These are phyloP conservation scores for Aspergillus pseudoglaucus DNA, from an alignment of 2,329 filamentous ascomycete genomes.

Conservation along the genomic window DNA sequence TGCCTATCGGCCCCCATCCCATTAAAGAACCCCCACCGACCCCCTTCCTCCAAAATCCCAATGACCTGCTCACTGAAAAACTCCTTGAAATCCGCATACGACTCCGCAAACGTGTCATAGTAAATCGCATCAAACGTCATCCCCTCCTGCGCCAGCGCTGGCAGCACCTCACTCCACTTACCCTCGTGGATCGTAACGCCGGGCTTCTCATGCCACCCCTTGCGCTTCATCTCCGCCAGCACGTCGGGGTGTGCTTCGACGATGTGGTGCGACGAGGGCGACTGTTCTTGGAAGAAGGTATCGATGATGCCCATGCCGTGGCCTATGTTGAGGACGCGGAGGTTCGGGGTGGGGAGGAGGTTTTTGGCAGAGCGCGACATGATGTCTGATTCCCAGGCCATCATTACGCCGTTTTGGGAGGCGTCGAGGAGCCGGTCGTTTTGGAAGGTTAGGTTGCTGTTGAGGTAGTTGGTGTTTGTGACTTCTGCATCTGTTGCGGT, in stretches of 20 bases:
- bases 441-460: conserved; percentile 59
- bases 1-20: conserved; percentile 84
- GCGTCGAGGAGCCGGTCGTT: conserved; percentile 64
- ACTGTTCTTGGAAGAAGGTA: conserved; percentile 62
- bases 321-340: conserved; percentile 74
- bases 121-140: conserved; percentile 82
- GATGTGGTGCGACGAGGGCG: conserved; percentile 69
- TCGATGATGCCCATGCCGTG: conserved; percentile 91
- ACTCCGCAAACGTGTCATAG: conserved; percentile 96
- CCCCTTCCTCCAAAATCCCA: conserved; percentile 56
- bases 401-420: conserved; percentile 81
- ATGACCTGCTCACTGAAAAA: conserved; percentile 89
- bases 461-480: conserved; percentile 62
- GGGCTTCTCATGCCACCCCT: conserved; percentile 61
- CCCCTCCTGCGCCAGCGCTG: conserved; percentile 59
- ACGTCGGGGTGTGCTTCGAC: conserved; percentile 79
- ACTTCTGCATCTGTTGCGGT: conserved; percentile 35
- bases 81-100: conserved; percentile 73
- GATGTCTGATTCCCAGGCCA: conserved; percentile 84
- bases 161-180: conserved; percentile 75
- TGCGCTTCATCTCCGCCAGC: conserved; percentile 58
- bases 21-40: conserved; percentile 59
- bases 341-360: conserved; percentile 55
- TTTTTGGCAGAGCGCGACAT: conserved; percentile 71
- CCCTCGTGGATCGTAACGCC: conserved; percentile 60